Conservation (phyloP, 2,329 filamentous ascomycete species). For the Colletotrichum limetticola region DNA sequence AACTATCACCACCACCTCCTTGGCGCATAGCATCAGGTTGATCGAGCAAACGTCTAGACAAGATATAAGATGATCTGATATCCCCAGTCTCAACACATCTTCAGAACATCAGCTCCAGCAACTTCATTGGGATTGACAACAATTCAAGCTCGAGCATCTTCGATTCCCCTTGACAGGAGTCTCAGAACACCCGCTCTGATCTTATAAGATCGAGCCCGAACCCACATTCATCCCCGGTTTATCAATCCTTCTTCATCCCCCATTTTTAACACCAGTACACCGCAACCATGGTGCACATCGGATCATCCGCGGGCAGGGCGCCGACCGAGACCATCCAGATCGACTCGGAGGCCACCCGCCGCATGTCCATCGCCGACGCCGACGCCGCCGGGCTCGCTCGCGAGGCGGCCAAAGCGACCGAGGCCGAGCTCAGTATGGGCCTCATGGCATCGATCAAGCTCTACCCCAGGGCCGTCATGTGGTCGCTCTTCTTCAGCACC, state of each 20-base stretch:
- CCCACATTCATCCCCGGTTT: neutral
- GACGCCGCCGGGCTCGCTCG: constrained; percentile 15
- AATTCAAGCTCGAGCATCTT: neutral
- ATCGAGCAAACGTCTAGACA: neutral
- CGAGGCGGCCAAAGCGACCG: constrained; percentile 51
- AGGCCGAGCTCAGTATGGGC: constrained; percentile 50
- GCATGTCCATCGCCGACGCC: constrained; percentile 2
- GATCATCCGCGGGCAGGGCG: constrained; percentile 8
- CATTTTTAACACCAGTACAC: neutral
- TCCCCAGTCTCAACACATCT: constrained; percentile 1
- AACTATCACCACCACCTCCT: constrained; percentile 15
- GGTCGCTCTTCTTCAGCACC: constrained; percentile 54
- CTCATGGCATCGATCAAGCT: constrained; percentile 52
- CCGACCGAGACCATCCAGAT: neutral
- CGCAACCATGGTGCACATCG: constrained; percentile 9
- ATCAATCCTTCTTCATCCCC: neutral
- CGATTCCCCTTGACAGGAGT: neutral
- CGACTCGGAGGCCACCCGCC: constrained; percentile 16
- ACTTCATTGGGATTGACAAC: neutral
- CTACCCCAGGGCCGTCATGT: constrained; percentile 55
- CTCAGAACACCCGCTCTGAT: neutral
- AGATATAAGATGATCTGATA: constrained; percentile 21
- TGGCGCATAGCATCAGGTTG: constrained; percentile 2
- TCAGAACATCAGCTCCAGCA: neutral
- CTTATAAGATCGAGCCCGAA: neutral